A percentile compares a stretch with the other conserved stretches of the same genome.
These are phyloP conservation scores for Erigeron canadensis DNA, from an alignment of 129 eudicot species.

Conservation along the genomic window DNA sequence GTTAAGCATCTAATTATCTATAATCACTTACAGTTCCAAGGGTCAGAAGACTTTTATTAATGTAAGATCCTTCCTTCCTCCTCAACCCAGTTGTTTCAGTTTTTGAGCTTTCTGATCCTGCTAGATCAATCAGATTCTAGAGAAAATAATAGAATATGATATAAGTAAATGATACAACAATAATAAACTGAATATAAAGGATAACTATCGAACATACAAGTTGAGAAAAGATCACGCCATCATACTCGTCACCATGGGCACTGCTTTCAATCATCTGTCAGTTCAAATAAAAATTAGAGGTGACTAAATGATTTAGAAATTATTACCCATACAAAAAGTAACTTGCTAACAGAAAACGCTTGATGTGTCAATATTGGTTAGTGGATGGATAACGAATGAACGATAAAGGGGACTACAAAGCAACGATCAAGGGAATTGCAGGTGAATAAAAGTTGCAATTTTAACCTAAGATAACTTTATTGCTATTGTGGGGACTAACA, in stretches of 20 bases:
- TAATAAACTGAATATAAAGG: conserved; percentile 1
- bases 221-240: conserved; percentile 92
- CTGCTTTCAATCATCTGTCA: conserved; percentile 94
- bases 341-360: conserved; percentile 4
- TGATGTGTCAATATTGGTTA: neutral
- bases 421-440: neutral
- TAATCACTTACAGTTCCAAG: conserved; percentile 87
- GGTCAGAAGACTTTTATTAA: conserved; percentile 93
- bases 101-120: conserved; percentile 99
- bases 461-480: neutral
- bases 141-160: conserved; percentile 10
- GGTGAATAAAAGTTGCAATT: neutral
- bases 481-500: conserved; percentile 1
- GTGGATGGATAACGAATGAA: neutral
- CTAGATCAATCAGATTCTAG: conserved; percentile 83
- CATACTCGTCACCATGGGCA: conserved; percentile 91
- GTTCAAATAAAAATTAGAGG: conserved; percentile 19
- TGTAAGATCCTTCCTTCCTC: conserved; percentile 99
- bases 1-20: conserved; percentile 16
- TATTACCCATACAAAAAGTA: neutral
- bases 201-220: conserved; percentile 50
- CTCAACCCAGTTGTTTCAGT: conserved; percentile 95
- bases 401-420: neutral
- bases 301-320: conserved; percentile 15
- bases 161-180: conserved; percentile 14